Conservation (phyloP, 2,329 filamentous ascomycete species). For the Trichoderma koningiopsis region DNA sequence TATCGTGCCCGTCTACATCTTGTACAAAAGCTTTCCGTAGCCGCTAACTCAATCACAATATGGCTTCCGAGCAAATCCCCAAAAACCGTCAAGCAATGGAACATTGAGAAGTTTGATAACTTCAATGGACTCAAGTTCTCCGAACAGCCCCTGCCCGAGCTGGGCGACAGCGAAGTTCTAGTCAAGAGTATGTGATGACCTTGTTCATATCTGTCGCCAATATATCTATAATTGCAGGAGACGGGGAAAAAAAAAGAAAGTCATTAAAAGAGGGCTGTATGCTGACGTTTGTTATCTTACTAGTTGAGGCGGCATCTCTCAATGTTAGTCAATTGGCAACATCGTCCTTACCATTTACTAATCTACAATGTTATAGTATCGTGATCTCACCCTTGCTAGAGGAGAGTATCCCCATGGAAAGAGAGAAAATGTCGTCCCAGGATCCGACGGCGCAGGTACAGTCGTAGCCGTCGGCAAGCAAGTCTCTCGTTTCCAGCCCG, state of each 20-base stretch:
- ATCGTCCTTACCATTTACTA: neutral
- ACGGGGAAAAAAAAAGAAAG: neutral
- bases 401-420: conserved; percentile 51
- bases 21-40: neutral
- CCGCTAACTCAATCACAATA: neutral
- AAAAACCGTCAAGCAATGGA: conserved; percentile 59
- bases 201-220: neutral
- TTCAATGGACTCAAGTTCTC: conserved; percentile 63
- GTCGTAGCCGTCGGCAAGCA: conserved; percentile 54
- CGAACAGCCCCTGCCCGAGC: conserved; percentile 58
- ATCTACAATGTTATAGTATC: conserved; percentile 41
- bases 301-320: conserved; percentile 53
- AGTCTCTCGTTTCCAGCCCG: conserved; percentile 51
- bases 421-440: conserved; percentile 49
- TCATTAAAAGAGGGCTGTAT: neutral
- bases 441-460: conserved; percentile 57
- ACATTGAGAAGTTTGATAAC: conserved; percentile 44
- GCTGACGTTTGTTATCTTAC: conserved; percentile 3
- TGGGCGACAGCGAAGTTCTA: conserved; percentile 72
- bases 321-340: conserved; percentile 41
- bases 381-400: conserved; percentile 54
- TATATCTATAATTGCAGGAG: neutral
- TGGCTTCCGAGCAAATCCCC: conserved; percentile 7
- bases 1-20: neutral
- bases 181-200: conserved; percentile 54